phyloP scores from a whole-genome alignment of 768 basidiomycete genomes.

The Calocera viscosa region DNA sequence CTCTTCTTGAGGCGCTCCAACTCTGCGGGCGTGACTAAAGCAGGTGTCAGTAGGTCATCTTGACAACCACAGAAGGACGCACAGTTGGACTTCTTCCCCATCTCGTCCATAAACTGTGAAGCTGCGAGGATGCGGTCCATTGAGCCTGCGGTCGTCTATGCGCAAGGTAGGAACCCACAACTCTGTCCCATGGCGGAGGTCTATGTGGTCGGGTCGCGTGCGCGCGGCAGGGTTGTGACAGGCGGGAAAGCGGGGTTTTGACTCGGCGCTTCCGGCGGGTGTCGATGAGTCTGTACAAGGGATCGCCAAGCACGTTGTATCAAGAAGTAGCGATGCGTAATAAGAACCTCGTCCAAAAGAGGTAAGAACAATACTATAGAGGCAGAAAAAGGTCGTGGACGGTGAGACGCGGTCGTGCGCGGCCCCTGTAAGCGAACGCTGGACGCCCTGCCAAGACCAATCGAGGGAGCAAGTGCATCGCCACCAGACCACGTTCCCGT shows the following conservation, averaged over 20 bases:
- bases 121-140: slow-evolving; percentile 33
- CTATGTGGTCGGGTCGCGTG: neutral
- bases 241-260: neutral
- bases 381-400: neutral
- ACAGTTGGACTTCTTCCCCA: slow-evolving; percentile 98
- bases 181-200: neutral
- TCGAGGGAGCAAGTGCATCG: neutral
- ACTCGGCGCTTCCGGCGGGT: neutral
- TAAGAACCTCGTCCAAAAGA: neutral
- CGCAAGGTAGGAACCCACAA: neutral
- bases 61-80: slow-evolving; percentile 27
- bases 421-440: neutral
- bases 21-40: slow-evolving; percentile 81
- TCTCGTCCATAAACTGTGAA: slow-evolving; percentile 95
- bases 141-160: slow-evolving; percentile 3
- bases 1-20: slow-evolving; percentile 93
- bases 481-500: neutral
- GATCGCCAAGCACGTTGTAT: neutral
- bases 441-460: slow-evolving; percentile 5
- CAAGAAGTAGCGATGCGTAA: neutral
- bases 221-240: neutral
- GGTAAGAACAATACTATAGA: neutral
- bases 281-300: neutral
- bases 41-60: neutral
- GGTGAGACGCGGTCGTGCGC: neutral